phyloP scores from a whole-genome alignment of 2,329 filamentous ascomycete species.

The Fusarium nygamai region DNA sequence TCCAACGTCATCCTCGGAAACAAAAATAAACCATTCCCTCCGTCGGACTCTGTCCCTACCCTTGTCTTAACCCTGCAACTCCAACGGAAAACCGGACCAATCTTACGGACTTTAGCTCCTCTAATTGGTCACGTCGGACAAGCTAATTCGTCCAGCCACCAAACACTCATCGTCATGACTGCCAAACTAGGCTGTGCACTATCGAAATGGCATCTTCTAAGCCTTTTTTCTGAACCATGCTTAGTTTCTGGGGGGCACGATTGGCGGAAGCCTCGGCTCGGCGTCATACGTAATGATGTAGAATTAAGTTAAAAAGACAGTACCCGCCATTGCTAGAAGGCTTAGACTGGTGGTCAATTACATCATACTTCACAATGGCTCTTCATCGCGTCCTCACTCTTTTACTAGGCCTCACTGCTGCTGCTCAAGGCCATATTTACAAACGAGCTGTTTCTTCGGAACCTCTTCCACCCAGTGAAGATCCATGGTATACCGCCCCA shows the following conservation, averaged over 20 bases:
- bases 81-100: neutral
- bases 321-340: neutral
- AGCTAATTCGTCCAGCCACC: neutral
- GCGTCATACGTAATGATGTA: neutral
- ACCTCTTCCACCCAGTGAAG: conserved; percentile 32
- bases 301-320: neutral
- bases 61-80: neutral
- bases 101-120: neutral
- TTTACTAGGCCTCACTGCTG: conserved; percentile 13
- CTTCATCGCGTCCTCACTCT: conserved; percentile 20
- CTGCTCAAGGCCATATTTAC: conserved; percentile 1
- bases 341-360: neutral
- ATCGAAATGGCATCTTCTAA: neutral
- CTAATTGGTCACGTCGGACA: neutral
- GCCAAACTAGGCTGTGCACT: neutral
- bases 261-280: neutral
- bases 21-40: neutral
- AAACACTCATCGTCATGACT: neutral
- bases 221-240: neutral
- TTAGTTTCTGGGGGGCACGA: neutral
- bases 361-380: conserved; percentile 15
- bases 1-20: neutral
- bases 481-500: conserved; percentile 42
- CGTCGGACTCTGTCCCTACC: neutral
- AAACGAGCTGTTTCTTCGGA: neutral